Percentiles rank a stretch among this genome's conserved stretches.
These are phyloP conservation scores for Rhododendron griersonianum DNA, from an alignment of 148 eudicot genomes.

Conservation along the genomic window DNA sequence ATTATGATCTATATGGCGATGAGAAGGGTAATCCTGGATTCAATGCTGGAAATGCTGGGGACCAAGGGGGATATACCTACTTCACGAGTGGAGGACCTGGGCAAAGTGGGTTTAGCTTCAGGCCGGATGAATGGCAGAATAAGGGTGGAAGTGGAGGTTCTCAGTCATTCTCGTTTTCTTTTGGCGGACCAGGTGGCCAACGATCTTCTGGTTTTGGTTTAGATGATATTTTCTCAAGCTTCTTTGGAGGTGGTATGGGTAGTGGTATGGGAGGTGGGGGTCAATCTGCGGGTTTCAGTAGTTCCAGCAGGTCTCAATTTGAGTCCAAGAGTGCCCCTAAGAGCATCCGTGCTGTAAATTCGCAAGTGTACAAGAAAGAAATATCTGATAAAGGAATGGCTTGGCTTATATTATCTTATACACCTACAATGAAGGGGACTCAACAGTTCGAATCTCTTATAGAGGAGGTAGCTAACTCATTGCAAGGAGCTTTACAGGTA, in stretches of 20 bases:
- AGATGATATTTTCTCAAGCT: constrained; percentile 72
- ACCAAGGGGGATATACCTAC: constrained; percentile 51
- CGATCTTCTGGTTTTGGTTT: constrained; percentile 62
- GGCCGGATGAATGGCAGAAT: constrained; percentile 64
- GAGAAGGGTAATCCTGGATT: constrained; percentile 79
- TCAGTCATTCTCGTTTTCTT: constrained; percentile 79
- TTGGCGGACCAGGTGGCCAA: constrained; percentile 68
- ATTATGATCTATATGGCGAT: constrained; percentile 88
- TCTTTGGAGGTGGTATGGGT: constrained; percentile 46
- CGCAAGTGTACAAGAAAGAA: constrained; percentile 64
- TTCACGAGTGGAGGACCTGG: constrained; percentile 79
- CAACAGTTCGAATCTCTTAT: constrained; percentile 53
- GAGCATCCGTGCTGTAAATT: constrained; percentile 42
- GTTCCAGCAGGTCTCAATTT: constrained; percentile 49
- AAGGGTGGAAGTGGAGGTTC: constrained; percentile 72
- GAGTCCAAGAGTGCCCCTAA: constrained; percentile 38
- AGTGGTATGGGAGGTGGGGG: constrained; percentile 58
- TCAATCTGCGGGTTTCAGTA: constrained; percentile 50
- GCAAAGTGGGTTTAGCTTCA: constrained; percentile 44
- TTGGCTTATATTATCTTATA: constrained; percentile 68
- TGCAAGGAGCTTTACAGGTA: constrained; percentile 85
- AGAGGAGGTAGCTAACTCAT: constrained; percentile 52
- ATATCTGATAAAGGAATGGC: constrained; percentile 62
- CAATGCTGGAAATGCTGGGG: constrained; percentile 52
- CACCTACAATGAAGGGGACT: constrained; percentile 35